These are phyloP conservation scores for Blastocystis sp. DNA, from an alignment of 352 stramenopile genomes.

Conservation along the genomic window DNA sequence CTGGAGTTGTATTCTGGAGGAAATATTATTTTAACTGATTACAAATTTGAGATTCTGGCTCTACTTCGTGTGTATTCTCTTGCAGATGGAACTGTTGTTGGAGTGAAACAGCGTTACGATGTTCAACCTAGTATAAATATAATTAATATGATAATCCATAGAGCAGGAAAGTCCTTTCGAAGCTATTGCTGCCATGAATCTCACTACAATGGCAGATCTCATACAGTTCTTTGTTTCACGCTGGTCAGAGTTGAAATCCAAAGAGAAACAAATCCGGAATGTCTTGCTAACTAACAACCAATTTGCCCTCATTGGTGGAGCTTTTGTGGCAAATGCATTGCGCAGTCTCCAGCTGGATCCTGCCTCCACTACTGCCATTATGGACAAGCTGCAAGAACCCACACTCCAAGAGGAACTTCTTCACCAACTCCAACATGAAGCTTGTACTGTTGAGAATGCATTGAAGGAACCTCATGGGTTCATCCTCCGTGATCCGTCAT, in stretches of 20 bases:
- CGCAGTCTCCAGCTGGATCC: neutral
- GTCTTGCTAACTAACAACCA: neutral
- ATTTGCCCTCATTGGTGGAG: neutral
- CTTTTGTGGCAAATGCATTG: neutral
- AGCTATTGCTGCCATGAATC: constrained; percentile 71
- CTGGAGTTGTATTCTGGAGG: constrained; percentile 82
- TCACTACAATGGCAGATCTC: constrained; percentile 70
- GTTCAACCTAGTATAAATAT: constrained; percentile 70
- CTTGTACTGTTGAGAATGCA: neutral
- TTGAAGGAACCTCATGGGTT: neutral
- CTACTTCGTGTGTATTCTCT: constrained; percentile 81
- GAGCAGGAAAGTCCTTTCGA: constrained; percentile 69
- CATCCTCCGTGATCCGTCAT: neutral
- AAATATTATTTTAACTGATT: constrained; percentile 84
- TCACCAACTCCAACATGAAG: neutral
- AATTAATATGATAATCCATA: constrained; percentile 62
- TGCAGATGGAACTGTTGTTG: constrained; percentile 82
- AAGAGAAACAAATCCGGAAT: constrained; percentile 27
- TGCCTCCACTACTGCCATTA: neutral
- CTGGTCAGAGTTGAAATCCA: constrained; percentile 37
- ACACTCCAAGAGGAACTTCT: neutral
- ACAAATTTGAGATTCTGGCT: constrained; percentile 79
- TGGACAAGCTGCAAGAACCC: neutral
- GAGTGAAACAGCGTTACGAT: constrained; percentile 80
- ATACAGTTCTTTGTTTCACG: constrained; percentile 71